Conservation (phyloP, 352 stramenopile genomes). For the Phytophthora brassicae region DNA sequence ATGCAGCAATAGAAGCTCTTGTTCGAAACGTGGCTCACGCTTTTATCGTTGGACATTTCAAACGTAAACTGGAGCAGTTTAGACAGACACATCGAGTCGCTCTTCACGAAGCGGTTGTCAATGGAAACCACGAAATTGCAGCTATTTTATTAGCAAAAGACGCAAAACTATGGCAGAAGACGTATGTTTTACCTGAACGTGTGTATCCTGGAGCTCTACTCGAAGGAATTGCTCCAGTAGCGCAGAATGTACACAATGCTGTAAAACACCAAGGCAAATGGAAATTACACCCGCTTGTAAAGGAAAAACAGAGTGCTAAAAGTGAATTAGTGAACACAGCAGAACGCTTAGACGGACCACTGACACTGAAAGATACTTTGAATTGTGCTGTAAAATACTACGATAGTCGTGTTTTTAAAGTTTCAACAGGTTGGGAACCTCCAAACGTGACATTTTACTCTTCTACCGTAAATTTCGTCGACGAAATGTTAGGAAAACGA, state of each 20-base stretch:
- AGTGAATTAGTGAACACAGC: constrained; percentile 1
- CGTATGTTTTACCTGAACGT: constrained; percentile 57
- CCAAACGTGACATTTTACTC: constrained; percentile 36
- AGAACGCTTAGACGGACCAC: constrained; percentile 24
- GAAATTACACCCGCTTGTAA: constrained; percentile 49
- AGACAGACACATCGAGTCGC: constrained; percentile 65
- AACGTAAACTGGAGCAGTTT: constrained; percentile 45
- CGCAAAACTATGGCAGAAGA: constrained; percentile 59
- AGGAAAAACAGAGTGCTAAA: not conserved
- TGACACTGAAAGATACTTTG: constrained; percentile 54
- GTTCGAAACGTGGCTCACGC: constrained; percentile 61
- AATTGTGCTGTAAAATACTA: constrained; percentile 43
- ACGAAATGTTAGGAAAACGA: constrained; percentile 22
- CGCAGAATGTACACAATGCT: constrained; percentile 3
- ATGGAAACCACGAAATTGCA: constrained; percentile 58
- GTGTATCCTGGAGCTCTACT: constrained; percentile 39
- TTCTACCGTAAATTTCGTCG: constrained; percentile 39
- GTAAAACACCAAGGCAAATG: constrained; percentile 40
- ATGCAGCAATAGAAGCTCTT: constrained; percentile 49
- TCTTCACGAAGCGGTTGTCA: constrained; percentile 73
- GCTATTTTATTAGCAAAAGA: constrained; percentile 53
- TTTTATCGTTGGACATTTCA: constrained; percentile 64
- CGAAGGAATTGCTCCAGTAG: constrained; percentile 11
- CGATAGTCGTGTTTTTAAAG: constrained; percentile 40
- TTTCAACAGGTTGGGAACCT: constrained; percentile 36